A percentile compares a stretch with the other conserved stretches of the same genome.
Conservation (phyloP, 1,139 yeast species). For the Lodderomyces jiufengensis region DNA sequence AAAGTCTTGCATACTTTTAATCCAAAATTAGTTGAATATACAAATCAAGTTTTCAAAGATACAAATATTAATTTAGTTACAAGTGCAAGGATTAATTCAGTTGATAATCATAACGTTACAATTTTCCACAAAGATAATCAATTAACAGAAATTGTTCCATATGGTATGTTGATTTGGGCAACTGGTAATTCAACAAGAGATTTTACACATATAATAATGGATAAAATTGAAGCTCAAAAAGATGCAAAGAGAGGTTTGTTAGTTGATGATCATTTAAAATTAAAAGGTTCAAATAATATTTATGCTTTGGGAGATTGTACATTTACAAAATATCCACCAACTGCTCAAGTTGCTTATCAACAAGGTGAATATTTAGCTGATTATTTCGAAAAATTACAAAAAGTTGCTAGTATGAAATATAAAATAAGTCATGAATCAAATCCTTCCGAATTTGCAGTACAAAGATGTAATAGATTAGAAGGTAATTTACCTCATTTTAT, state of each 20-base stretch:
- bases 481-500: slow-evolving; percentile 53
- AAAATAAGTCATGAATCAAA: slow-evolving; percentile 26
- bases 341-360: slow-evolving; percentile 96
- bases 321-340: slow-evolving; percentile 83
- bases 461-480: slow-evolving; percentile 36
- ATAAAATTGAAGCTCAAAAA: slow-evolving; percentile 72
- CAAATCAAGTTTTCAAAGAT: slow-evolving; percentile 73
- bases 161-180: slow-evolving; percentile 93
- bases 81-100: slow-evolving; percentile 84
- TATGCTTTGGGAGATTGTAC: slow-evolving; percentile 94
- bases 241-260: slow-evolving; percentile 84
- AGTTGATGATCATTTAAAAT: slow-evolving; percentile 76
- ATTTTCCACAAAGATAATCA: slow-evolving; percentile 60
- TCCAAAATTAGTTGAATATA: slow-evolving; percentile 76
- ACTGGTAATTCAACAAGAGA: slow-evolving; percentile 91
- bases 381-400: slow-evolving; percentile 65
- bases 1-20: slow-evolving; percentile 85
- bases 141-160: slow-evolving; percentile 59
- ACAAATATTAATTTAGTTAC: slow-evolving; percentile 74
- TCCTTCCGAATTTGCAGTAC: slow-evolving; percentile 33
- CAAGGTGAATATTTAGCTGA: slow-evolving; percentile 80
- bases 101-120: slow-evolving; percentile 59
- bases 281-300: slow-evolving; percentile 77
- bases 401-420: slow-evolving; percentile 57
- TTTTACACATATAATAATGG: slow-evolving; percentile 61